Percentiles rank a stretch among this genome's conserved stretches.
Evolutionary conservation across 1,284 basidiomycete species (phyloP).

Genomic region (Tilletia indica): DNA sequence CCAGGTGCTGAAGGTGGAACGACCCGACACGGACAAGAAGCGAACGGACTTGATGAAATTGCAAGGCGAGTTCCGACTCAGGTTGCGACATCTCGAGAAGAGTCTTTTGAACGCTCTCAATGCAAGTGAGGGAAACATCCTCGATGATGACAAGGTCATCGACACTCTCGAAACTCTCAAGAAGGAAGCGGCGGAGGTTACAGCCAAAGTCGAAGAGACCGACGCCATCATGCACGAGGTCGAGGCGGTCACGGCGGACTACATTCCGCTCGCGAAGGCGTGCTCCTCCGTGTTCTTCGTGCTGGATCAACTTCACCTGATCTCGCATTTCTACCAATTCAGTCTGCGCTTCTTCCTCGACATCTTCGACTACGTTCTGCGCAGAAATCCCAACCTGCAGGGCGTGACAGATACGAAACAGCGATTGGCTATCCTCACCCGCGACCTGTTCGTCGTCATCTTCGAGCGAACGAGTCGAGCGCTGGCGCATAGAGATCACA

Average conservation of each 20-base stretch:
- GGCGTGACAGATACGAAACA: slow-evolving; percentile 71
- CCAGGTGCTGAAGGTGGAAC: slow-evolving; percentile 92
- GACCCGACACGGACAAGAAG: slow-evolving; percentile 94
- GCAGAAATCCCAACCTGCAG: slow-evolving; percentile 83
- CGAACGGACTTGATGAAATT: slow-evolving; percentile 97
- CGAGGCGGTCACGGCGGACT: slow-evolving; percentile 90
- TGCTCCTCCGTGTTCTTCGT: slow-evolving; percentile 98
- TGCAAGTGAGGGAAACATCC: slow-evolving; percentile 92
- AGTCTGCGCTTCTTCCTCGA: slow-evolving; percentile 96
- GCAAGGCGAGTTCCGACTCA: slow-evolving; percentile 94
- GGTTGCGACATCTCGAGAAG: slow-evolving; percentile 88
- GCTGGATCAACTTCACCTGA: slow-evolving; percentile 84
- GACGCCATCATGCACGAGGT: slow-evolving; percentile 94
- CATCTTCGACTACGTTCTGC: slow-evolving; percentile 92
- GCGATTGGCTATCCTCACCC: slow-evolving; percentile 79
- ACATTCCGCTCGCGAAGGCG: slow-evolving; percentile 88
- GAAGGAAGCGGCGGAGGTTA: slow-evolving; percentile 93
- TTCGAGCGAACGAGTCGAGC: slow-evolving; percentile 88
- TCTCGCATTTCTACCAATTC: slow-evolving; percentile 99
- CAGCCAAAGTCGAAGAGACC: slow-evolving; percentile 94
- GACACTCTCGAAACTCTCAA: slow-evolving; percentile 95
- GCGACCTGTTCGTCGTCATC: slow-evolving; percentile 85
- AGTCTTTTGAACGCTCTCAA: slow-evolving; percentile 91
- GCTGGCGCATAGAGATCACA: slow-evolving; percentile 83
- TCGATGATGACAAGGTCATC: slow-evolving; percentile 99